Conservation (phyloP, 805 yeast genomes). For the Torulaspora gathmanii region DNA sequence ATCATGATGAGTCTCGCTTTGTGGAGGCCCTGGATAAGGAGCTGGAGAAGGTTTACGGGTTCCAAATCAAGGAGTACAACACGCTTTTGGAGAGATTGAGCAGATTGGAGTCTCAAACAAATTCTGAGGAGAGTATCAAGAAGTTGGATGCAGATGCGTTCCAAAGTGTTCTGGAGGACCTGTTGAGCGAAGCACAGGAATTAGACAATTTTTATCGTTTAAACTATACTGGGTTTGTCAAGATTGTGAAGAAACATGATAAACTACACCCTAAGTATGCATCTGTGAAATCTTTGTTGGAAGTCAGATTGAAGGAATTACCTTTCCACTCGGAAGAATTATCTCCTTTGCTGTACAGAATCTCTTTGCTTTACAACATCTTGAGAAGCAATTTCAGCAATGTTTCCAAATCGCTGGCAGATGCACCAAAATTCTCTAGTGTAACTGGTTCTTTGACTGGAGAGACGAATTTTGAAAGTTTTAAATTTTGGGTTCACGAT, state of each 20-base stretch:
- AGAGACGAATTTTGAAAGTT: conserved; percentile 48
- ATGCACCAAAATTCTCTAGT: conserved; percentile 36
- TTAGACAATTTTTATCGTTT: conserved; percentile 85
- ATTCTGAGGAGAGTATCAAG: conserved; percentile 33
- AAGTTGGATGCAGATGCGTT: conserved; percentile 57
- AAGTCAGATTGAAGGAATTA: conserved; percentile 77
- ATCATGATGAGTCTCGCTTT: conserved; percentile 65
- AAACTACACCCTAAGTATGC: conserved; percentile 74
- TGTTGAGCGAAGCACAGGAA: conserved; percentile 71
- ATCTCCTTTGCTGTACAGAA: conserved; percentile 80
- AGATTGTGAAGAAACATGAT: conserved; percentile 95
- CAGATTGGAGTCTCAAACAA: conserved; percentile 57
- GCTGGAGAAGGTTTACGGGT: conserved; percentile 70
- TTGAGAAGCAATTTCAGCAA: conserved; percentile 55
- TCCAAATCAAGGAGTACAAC: conserved; percentile 63
- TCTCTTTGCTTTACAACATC: conserved; percentile 74
- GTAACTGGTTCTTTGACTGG: conserved; percentile 31
- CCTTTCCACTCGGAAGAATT: conserved; percentile 95
- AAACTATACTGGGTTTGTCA: conserved; percentile 91
- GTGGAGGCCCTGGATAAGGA: conserved; percentile 64
- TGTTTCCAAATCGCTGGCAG: conserved; percentile 36
- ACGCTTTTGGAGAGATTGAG: conserved; percentile 61
- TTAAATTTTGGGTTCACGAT: conserved; percentile 95
- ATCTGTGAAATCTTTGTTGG: conserved; percentile 83
- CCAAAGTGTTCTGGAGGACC: conserved; percentile 66